These are phyloP conservation scores for Coprinopsis cinerea DNA, from an alignment of 768 basidiomycete species.

Conservation along the genomic window DNA sequence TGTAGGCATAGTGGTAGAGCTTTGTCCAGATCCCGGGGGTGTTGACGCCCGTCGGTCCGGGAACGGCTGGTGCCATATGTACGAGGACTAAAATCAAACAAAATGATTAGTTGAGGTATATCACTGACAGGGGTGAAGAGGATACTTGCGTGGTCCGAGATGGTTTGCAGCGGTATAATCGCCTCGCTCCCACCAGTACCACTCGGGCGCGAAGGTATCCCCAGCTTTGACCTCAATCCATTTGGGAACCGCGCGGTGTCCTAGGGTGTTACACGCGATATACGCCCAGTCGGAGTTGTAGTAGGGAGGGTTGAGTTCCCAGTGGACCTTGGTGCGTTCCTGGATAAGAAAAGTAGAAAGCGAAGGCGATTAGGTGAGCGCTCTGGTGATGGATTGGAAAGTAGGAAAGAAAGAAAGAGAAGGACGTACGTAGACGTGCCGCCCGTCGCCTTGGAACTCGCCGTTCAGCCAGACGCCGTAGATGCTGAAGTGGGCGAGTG, in stretches of 20 bases:
- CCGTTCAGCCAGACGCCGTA: slow-evolving; percentile 12
- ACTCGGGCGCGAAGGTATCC: slow-evolving; percentile 10
- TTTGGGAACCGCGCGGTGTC: neutral
- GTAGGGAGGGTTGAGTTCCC: neutral
- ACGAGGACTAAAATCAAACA: slow-evolving; percentile 4
- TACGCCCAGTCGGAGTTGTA: slow-evolving; percentile 4
- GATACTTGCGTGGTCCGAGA: neutral
- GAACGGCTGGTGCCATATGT: slow-evolving; percentile 11
- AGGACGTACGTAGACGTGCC: slow-evolving; percentile 3
- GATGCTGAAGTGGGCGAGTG: slow-evolving; percentile 7
- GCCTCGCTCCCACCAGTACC: slow-evolving; percentile 3
- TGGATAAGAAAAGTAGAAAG: neutral
- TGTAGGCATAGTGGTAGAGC: slow-evolving; percentile 10
- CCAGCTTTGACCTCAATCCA: slow-evolving; percentile 9
- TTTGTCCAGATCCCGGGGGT: slow-evolving; percentile 10
- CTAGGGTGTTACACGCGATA: slow-evolving; percentile 5
- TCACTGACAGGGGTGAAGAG: neutral
- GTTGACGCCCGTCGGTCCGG: slow-evolving; percentile 1
- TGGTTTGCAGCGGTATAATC: neutral
- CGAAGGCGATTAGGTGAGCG: neutral
- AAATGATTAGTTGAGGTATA: neutral
- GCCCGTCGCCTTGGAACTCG: slow-evolving; percentile 10
- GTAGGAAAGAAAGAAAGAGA: neutral
- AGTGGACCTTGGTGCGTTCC: too few species aligned
- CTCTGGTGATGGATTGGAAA: neutral